Evolutionary conservation across 1,284 basidiomycete species (phyloP), one percentile per base, ranked within the genome.

Genomic region (Takashimella tepidaria): DNA sequence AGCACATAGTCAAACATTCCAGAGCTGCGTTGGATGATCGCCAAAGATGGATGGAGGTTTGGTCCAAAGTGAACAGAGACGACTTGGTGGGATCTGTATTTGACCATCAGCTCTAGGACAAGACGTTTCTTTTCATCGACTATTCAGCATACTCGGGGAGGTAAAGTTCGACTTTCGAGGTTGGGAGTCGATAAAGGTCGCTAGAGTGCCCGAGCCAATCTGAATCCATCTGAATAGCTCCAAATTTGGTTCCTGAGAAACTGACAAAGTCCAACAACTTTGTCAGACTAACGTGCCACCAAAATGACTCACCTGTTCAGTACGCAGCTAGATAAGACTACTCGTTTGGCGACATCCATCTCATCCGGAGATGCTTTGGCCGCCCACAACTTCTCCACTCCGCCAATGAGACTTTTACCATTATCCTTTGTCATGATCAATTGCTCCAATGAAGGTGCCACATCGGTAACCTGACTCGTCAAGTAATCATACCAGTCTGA

Each of bases 121-220:
- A 31, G 22, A 3, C 10, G 8, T 37, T 16, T 8, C 31, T 8
- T 8, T 11, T 21, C 21, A 6, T 20, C 45, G 21, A 24, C n/a
- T n/a, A n/a, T n/a, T n/a, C n/a, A 4, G 51, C 70, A 58, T 45
- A 69, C 69, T 71, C 67, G n/a, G 70, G 65, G 1, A 73, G 58
- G 46, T 68, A 73, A 8, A 70, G 47, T 37, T 68, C 63, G 12
- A 62, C 50, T 41, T 16, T 12, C 21, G 11, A 20, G 31, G 3
- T 3, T 5, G 11, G 16, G 3, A 13, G 19, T 5, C 24, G 13
- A 40, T 21, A 4, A 11, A 24, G 48, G 51, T 21, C 45, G 42
- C 8, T 25, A 1, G 22, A 13, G 13, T 50, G 40, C 1, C 62
- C 59, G 4, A 60, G 49, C 50, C 47, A 57, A 41, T 64, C 64